These are phyloP conservation scores for Capsicum chinense DNA, from an alignment of 257 asterid genomes.

Conservation along the genomic window DNA sequence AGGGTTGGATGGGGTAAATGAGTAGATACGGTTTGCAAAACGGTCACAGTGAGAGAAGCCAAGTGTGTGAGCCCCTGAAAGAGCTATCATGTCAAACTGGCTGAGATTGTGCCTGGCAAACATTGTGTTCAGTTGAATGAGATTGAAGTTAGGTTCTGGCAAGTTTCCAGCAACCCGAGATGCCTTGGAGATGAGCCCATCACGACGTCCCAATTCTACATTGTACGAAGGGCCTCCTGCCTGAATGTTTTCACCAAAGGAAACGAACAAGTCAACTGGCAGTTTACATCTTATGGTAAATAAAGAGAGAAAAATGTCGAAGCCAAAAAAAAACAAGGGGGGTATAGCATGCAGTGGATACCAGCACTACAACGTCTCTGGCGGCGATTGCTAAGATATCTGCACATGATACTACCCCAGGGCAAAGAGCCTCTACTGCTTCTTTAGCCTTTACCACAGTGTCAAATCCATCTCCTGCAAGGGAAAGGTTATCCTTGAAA, in stretches of 20 bases:
- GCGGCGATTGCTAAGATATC: constrained; percentile 72
- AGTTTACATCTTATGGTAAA: background rate
- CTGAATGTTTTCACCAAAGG: constrained; percentile 38
- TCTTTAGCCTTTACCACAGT: constrained; percentile 66
- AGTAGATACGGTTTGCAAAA: constrained; percentile 60
- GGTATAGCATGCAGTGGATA: constrained; percentile 22
- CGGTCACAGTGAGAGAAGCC: constrained; percentile 85
- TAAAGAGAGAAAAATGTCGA: background rate
- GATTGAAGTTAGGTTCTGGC: constrained; percentile 60
- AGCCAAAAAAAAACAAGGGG: background rate
- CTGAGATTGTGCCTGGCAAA: constrained; percentile 55
- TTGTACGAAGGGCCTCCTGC: constrained; percentile 68
- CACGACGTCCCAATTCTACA: constrained; percentile 77
- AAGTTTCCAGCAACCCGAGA: constrained; percentile 60
- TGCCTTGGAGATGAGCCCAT: constrained; percentile 59
- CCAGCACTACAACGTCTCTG: constrained; percentile 67
- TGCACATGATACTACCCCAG: constrained; percentile 70
- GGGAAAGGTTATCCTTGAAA: constrained; percentile 63
- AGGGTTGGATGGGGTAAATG: constrained; percentile 50
- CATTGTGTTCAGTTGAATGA: constrained; percentile 47
- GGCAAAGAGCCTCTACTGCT: constrained; percentile 78
- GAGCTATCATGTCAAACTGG: constrained; percentile 66
- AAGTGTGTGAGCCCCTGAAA: constrained; percentile 70
- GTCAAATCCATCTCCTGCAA: constrained; percentile 84
- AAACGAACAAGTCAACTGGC: background rate